Base-by-base conservation (phyloP, 768 basidiomycete genomes). In the Cytidiella melzeri region DNA sequence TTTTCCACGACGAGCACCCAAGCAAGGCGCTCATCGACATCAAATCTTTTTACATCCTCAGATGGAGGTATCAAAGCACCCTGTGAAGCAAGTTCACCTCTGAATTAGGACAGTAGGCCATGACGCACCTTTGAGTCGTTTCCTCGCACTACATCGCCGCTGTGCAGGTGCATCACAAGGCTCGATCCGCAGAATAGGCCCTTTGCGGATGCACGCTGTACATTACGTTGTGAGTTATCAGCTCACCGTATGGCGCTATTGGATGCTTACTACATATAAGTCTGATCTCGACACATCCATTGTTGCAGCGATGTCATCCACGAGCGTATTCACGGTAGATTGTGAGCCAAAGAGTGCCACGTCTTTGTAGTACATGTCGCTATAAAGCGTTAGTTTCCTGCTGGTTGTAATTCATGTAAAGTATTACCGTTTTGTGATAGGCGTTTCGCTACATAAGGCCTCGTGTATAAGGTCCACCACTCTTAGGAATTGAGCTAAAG, bases 1-100 rank as follows among this genome's bases (percentile, higher is more conserved):
- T 99, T 99, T 68, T 99, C 96, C 15, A 97, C 74, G 3, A 98
- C 70, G 13, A 98, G 70, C 5, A 97, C 76, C 89, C 91, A 97
- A 1, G 73, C 55, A 11, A 91, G 59, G 36, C 73, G 62, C 9
- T 72, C 67, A n/a, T 72, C 63, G 3, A 85, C 57, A n/a, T 73
- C 70, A 48, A 93, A 78, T 0, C 72, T 69, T 13, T 71, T 64
- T 40, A 97, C 84, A 41, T 84, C 79, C 59, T 91, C 89, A 30
- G 77, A 76, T 1, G 77, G 73, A 2, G 92, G 93, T 48, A 95
- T 89, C 20, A 95, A 70, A 0, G 79, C 72, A 2, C 81, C 83
- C 91, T 94, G 47, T 12, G 36, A 5, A 25, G 1, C 1, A n/a
- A n/a, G n/a, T n/a, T n/a, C n/a, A n/a, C n/a, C n/a, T n/a, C n/a